Percentiles rank a stretch among this genome's conserved stretches.
Conservation (phyloP, 2,329 filamentous ascomycete species). For the Cladosporium oxysporum region DNA sequence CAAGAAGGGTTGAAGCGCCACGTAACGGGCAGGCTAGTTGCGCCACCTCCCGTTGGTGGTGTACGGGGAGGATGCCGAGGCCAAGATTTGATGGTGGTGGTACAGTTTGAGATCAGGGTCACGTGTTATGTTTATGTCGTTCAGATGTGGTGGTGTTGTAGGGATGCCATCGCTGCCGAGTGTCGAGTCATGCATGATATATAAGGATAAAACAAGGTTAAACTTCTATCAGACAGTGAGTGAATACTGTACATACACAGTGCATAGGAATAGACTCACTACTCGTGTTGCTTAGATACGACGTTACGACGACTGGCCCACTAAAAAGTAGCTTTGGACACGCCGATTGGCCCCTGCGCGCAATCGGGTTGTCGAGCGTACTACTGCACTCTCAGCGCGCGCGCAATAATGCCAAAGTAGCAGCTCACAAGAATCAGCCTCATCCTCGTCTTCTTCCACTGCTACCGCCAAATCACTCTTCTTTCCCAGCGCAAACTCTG, state of each 20-base stretch:
- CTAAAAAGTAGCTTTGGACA: conserved; percentile 1
- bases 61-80: background rate
- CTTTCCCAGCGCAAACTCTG: background rate
- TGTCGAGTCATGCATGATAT: background rate
- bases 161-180: background rate
- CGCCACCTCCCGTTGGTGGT: conserved; percentile 1
- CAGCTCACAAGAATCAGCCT: background rate
- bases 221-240: background rate
- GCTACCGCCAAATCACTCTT: background rate
- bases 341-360: background rate
- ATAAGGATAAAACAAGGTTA: background rate
- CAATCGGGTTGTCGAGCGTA: background rate
- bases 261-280: background rate
- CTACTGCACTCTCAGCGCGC: background rate
- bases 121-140: background rate
- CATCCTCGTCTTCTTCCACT: background rate
- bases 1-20: background rate
- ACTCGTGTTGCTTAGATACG: background rate
- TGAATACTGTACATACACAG: background rate
- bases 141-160: background rate
- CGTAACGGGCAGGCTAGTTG: background rate
- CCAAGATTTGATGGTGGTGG: background rate
- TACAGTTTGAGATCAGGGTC: background rate
- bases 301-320: conserved; percentile 3
- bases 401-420: background rate